Conservation (phyloP, 306 rosid genomes). For the Parietaria judaica region DNA sequence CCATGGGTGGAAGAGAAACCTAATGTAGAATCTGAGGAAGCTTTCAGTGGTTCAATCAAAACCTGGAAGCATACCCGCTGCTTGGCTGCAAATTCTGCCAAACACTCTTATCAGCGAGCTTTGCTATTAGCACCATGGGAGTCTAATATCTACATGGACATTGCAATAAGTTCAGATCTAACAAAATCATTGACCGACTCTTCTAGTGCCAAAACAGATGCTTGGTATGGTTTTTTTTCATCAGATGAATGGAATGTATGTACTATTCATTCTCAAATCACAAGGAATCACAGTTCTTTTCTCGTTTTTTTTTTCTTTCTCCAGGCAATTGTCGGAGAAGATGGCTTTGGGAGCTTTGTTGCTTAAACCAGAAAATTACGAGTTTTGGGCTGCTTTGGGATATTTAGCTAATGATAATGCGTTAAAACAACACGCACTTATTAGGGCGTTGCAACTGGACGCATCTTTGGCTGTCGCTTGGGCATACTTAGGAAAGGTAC, state of each 20-base stretch:
- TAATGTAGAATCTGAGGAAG: slow-evolving; percentile 49
- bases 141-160: slow-evolving; percentile 71
- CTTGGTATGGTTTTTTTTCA: slow-evolving; percentile 48
- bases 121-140: slow-evolving; percentile 86
- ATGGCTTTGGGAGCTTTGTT: slow-evolving; percentile 85
- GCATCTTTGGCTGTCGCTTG: slow-evolving; percentile 76
- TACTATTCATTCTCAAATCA: slow-evolving; percentile 15
- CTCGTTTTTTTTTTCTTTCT: neutral
- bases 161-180: slow-evolving; percentile 64
- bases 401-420: slow-evolving; percentile 51
- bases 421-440: slow-evolving; percentile 77
- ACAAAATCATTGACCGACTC: slow-evolving; percentile 28
- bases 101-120: slow-evolving; percentile 75
- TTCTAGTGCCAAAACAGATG: slow-evolving; percentile 26
- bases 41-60: slow-evolving; percentile 55
- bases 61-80: slow-evolving; percentile 63
- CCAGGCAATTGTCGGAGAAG: slow-evolving; percentile 72
- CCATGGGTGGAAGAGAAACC: slow-evolving; percentile 74
- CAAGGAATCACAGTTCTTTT: slow-evolving; percentile 21
- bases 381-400: slow-evolving; percentile 89
- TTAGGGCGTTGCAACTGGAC: slow-evolving; percentile 79
- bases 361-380: slow-evolving; percentile 79
- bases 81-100: slow-evolving; percentile 58
- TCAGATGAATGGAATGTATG: neutral
- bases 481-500: slow-evolving; percentile 94